Conservation (phyloP, 805 yeast species). For the Ascoidea rubescens region DNA sequence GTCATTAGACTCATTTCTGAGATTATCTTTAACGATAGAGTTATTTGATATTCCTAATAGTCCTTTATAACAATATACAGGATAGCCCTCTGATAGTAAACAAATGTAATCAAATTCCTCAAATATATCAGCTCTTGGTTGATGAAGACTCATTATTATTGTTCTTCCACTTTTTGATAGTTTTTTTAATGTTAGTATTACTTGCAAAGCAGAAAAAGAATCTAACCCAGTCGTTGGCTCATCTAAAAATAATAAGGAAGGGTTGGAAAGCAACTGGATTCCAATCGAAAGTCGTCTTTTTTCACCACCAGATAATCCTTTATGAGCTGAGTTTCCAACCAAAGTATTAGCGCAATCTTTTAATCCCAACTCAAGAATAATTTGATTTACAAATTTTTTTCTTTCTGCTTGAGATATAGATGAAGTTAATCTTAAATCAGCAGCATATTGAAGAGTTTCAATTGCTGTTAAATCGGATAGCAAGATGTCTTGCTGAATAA, state of each 20-base stretch:
- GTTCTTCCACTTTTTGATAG: constrained; percentile 53
- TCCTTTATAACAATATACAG: constrained; percentile 30
- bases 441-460: constrained; percentile 59
- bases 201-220: constrained; percentile 56
- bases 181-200: constrained; percentile 46
- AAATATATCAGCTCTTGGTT: constrained; percentile 70
- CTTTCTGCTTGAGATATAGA: constrained; percentile 30
- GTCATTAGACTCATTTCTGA: too few relatives aligned
- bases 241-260: constrained; percentile 64
- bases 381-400: constrained; percentile 35
- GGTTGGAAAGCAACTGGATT: constrained; percentile 62
- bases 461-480: constrained; percentile 58
- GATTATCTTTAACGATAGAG: too few relatives aligned
- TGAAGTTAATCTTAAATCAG: constrained; percentile 50
- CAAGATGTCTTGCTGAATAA: constrained; percentile 64
- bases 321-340: constrained; percentile 38
- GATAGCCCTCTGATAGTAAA: constrained; percentile 53
- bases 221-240: constrained; percentile 88
- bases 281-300: constrained; percentile 67
- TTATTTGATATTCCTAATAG: too few relatives aligned
- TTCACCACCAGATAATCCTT: constrained; percentile 77
- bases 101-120: constrained; percentile 54
- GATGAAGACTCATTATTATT: constrained; percentile 66
- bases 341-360: constrained; percentile 46
- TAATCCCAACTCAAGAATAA: constrained; percentile 52